Percentiles rank a stretch among this genome's conserved stretches.
Conservation (phyloP, 352 stramenopile species). For the Pythium oligandrum region DNA sequence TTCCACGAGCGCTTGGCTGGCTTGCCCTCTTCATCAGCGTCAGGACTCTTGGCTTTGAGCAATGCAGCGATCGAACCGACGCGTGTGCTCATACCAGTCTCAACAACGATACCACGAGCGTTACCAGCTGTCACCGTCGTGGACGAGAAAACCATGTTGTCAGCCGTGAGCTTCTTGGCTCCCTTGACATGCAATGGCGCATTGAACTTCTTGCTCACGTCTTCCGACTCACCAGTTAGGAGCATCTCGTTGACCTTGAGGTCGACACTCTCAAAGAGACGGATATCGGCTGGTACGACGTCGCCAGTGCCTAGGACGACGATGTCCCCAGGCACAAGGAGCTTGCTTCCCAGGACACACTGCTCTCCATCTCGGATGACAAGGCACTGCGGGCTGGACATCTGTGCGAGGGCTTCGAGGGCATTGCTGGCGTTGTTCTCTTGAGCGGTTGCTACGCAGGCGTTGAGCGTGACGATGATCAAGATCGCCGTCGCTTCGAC, state of each 20-base stretch:
- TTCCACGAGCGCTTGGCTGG: slow-evolving; percentile 33
- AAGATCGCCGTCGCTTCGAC: slow-evolving; percentile 72
- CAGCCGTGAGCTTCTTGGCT: slow-evolving; percentile 46
- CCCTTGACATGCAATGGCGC: slow-evolving; percentile 9
- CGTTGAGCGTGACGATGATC: slow-evolving; percentile 62
- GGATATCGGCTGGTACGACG: slow-evolving; percentile 79
- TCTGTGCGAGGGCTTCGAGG: slow-evolving; percentile 45
- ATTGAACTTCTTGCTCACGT: slow-evolving; percentile 69
- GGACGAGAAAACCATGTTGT: slow-evolving; percentile 65
- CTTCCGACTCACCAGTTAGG: slow-evolving; percentile 87
- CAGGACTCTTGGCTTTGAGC: slow-evolving; percentile 36
- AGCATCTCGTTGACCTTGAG: slow-evolving; percentile 80
- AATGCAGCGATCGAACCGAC: slow-evolving; percentile 65
- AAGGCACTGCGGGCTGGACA: slow-evolving; percentile 61
- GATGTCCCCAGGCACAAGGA: slow-evolving; percentile 67
- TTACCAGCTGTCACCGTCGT: slow-evolving; percentile 53
- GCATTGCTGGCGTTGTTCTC: slow-evolving; percentile 64
- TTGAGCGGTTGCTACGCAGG: slow-evolving; percentile 51
- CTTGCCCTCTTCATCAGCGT: slow-evolving; percentile 3
- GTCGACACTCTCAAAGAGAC: slow-evolving; percentile 68
- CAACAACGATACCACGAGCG: slow-evolving; percentile 48
- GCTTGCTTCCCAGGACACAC: slow-evolving; percentile 59
- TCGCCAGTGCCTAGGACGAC: slow-evolving; percentile 44
- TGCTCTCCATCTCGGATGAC: slow-evolving; percentile 60
- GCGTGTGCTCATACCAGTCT: slow-evolving; percentile 31